A percentile compares a stretch with the other conserved stretches of the same genome.
phyloP scores from a whole-genome alignment of 306 rosid genomes.

The Canavalia gladiata region DNA sequence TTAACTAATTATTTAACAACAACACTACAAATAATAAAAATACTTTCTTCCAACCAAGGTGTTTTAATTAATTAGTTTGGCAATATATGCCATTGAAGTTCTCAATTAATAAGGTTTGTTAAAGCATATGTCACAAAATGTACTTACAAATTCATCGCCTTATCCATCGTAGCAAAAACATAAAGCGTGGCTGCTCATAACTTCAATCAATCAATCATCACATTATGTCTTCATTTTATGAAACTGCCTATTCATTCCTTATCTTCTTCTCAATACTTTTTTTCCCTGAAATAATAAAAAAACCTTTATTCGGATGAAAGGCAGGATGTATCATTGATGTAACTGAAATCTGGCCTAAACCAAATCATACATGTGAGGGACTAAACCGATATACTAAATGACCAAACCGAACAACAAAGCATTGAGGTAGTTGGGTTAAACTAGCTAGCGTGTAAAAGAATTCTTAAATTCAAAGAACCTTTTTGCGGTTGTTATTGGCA shows the following conservation, averaged over 20 bases:
- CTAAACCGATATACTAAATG: no score
- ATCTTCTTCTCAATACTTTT: neutral
- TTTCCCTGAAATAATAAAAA: neutral
- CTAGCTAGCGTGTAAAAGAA: neutral
- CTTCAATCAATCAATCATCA: neutral
- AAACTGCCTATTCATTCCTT: neutral
- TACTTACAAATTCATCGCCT: neutral
- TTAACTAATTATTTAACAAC: neutral
- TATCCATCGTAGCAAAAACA: neutral
- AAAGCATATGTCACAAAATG: neutral
- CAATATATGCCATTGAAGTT: neutral
- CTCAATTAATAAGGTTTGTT: conserved; percentile 24
- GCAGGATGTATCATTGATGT: neutral
- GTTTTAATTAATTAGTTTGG: neutral
- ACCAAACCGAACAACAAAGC: neutral
- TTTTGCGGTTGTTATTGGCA: neutral
- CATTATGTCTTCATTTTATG: conserved; percentile 6
- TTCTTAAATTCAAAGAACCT: conserved; percentile 19
- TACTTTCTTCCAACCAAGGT: neutral
- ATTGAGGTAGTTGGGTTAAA: neutral
- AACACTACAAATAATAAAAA: neutral
- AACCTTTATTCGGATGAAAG: neutral
- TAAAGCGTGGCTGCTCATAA: neutral
- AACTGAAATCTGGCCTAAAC: neutral
- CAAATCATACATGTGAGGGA: neutral